A percentile compares a stretch with the other conserved stretches of the same genome.
These are phyloP conservation scores for Tuber microsphaerosporum DNA, from an alignment of 495 filamentous ascomycete species.

Conservation along the genomic window DNA sequence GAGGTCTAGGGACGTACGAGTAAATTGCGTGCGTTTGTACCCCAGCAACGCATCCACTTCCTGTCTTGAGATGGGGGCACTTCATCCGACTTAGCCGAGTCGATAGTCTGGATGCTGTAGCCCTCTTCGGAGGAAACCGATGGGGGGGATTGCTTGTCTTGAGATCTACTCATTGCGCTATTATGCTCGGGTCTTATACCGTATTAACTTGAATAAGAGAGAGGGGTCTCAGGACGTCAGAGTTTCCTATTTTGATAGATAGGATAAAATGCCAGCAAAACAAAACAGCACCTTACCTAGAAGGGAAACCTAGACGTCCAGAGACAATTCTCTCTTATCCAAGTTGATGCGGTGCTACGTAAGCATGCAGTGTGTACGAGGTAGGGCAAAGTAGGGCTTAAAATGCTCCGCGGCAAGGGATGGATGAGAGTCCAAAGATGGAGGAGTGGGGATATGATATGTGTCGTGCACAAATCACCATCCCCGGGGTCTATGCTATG, in stretches of 20 bases:
- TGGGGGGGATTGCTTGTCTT: background rate
- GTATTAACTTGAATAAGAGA: too few species aligned
- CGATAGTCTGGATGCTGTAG: background rate
- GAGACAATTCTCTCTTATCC: too few species aligned
- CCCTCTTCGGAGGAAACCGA: background rate
- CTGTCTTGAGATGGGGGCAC: background rate
- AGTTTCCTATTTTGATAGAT: too few species aligned
- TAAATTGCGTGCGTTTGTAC: too few species aligned
- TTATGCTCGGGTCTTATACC: background rate
- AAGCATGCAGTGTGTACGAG: background rate
- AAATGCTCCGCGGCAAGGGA: background rate
- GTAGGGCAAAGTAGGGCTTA: background rate
- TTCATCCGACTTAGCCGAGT: background rate
- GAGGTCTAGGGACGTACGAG: too few species aligned
- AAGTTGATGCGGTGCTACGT: background rate
- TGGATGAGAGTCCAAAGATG: background rate
- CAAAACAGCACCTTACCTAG: too few species aligned
- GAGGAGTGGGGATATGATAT: too few species aligned
- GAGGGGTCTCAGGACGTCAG: too few species aligned
- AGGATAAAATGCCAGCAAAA: too few species aligned
- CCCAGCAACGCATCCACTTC: background rate
- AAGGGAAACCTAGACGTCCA: too few species aligned
- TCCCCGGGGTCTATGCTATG: background rate
- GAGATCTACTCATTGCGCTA: background rate
- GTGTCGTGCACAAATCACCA: background rate